Conservation (phyloP, 176 grass and related monocot species). For the Cymbopogon citratus region DNA sequence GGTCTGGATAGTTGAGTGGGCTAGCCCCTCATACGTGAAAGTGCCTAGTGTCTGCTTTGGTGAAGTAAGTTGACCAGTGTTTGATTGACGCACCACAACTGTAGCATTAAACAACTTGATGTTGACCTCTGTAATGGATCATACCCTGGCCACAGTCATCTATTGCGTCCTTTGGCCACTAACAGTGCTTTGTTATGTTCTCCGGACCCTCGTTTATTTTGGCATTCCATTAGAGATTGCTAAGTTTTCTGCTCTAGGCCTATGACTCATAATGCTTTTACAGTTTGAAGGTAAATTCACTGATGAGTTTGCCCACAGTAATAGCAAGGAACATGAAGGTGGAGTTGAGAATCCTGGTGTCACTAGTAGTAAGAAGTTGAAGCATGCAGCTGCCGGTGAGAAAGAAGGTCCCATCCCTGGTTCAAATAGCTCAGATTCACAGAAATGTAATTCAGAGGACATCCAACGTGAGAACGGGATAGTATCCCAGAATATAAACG, state of each 20-base stretch:
- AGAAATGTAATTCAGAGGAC: constrained; percentile 39
- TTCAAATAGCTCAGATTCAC: constrained; percentile 26
- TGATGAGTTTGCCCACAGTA: constrained; percentile 45
- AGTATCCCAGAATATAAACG: constrained; percentile 17
- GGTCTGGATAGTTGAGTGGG: constrained; percentile 8
- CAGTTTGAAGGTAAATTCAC: constrained; percentile 58
- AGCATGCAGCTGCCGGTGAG: constrained; percentile 26
- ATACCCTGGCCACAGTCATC: not conserved
- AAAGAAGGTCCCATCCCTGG: constrained; percentile 23
- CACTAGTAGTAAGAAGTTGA: constrained; percentile 44
- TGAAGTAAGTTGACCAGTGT: constrained; percentile 22
- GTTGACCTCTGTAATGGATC: constrained; percentile 14
- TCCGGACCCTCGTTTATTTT: not conserved
- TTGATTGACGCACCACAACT: not conserved
- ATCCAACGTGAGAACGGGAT: constrained; percentile 20
- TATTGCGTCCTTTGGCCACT: not conserved
- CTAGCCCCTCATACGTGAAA: not conserved
- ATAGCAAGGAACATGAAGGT: constrained; percentile 27
- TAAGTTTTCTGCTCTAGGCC: not conserved
- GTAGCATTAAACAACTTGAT: not conserved
- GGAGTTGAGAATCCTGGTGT: constrained; percentile 10
- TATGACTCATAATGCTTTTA: constrained; percentile 27
- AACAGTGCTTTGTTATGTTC: not conserved
- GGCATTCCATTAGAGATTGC: not conserved
- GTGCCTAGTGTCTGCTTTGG: not conserved